phyloP scores from a whole-genome alignment of 108 stramenopile species.

The Cyclotella atomus region DNA sequence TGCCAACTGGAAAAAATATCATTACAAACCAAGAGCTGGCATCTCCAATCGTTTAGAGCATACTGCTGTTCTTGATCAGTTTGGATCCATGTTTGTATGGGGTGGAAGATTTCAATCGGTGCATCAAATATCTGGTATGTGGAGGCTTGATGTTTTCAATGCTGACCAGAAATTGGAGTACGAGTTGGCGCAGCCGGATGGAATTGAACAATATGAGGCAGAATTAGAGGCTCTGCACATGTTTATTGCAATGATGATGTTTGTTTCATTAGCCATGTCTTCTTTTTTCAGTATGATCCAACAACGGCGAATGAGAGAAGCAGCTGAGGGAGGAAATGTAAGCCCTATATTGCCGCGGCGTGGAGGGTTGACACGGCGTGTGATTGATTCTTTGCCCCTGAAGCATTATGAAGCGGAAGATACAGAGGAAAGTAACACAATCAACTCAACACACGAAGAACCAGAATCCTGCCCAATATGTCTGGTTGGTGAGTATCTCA shows the following conservation, averaged over 20 bases:
- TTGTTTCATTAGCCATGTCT: slow-evolving; percentile 41
- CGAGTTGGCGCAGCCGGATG: slow-evolving; percentile 31
- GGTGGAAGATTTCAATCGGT: slow-evolving; percentile 47
- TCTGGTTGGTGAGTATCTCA: slow-evolving; percentile 33
- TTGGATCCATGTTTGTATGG: slow-evolving; percentile 47
- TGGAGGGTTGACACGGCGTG: slow-evolving; percentile 33
- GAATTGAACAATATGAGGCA: slow-evolving; percentile 43
- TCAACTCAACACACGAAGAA: slow-evolving; percentile 19
- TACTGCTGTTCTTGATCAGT: slow-evolving; percentile 38
- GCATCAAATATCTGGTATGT: slow-evolving; percentile 41
- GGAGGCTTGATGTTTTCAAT: slow-evolving; percentile 47
- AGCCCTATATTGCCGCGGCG: slow-evolving; percentile 7
- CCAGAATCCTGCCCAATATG: slow-evolving; percentile 63
- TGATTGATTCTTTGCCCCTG: slow-evolving; percentile 46
- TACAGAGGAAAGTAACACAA: slow-evolving; percentile 2
- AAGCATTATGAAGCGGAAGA: slow-evolving; percentile 34
- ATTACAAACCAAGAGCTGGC: slow-evolving; percentile 6
- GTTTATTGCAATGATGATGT: slow-evolving; percentile 51
- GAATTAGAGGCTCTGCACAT: slow-evolving; percentile 41
- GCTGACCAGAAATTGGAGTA: slow-evolving; percentile 27
- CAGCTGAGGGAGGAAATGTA: slow-evolving; percentile 15
- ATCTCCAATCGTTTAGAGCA: slow-evolving; percentile 47
- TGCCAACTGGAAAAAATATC: slow-evolving; percentile 16
- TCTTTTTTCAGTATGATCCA: slow-evolving; percentile 41
- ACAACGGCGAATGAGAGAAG: slow-evolving; percentile 13